Percentiles rank a stretch among this genome's conserved stretches.
These are phyloP conservation scores for Avena sativa DNA, from an alignment of 176 grass and related monocot species.

Conservation along the genomic window DNA sequence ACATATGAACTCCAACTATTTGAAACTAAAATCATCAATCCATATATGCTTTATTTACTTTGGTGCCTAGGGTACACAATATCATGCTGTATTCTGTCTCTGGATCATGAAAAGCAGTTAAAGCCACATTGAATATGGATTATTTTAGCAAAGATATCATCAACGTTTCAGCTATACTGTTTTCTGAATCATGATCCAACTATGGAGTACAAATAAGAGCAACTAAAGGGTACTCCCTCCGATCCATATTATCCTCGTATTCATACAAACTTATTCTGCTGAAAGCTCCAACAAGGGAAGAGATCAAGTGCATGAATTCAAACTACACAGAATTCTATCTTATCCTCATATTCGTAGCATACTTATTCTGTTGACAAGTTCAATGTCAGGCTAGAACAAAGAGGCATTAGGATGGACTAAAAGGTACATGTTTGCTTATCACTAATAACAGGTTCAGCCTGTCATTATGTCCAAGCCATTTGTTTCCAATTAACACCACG, in stretches of 20 bases:
- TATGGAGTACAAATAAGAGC: neutral
- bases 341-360: neutral
- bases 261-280: too few relatives aligned
- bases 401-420: neutral
- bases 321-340: constrained; percentile 70
- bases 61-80: constrained; percentile 26
- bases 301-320: constrained; percentile 99
- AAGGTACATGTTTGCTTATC: neutral
- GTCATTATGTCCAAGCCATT: too few relatives aligned
- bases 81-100: constrained; percentile 26
- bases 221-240: too few relatives aligned
- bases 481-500: too few relatives aligned
- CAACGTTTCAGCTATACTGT: neutral
- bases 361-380: neutral
- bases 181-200: neutral
- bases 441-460: neutral
- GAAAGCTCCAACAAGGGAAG: constrained; percentile 79
- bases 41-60: constrained; percentile 44
- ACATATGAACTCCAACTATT: neutral
- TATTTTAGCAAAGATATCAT: constrained; percentile 19
- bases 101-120: neutral
- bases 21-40: neutral
- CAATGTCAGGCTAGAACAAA: neutral
- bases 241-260: too few relatives aligned
- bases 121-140: neutral